Base-by-base conservation (phyloP, 2,329 filamentous ascomycete genomes). In the Arthrobotrys sinensis region DNA sequence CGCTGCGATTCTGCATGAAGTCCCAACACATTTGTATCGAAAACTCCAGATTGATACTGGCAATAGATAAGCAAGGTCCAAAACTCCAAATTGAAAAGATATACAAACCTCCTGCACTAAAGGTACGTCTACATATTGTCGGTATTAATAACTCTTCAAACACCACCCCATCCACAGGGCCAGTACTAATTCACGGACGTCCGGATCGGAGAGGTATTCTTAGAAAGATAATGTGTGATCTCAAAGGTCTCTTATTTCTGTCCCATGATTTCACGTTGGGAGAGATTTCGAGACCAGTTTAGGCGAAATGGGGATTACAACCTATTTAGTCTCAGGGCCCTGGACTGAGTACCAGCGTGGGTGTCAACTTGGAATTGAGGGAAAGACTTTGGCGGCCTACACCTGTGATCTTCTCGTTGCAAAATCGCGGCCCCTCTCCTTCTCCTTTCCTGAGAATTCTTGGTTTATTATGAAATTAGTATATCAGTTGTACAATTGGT, bases 291-390 rank as follows among this genome's bases (percentile, higher is more conserved):
- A 10, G 12, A 34, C 4, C 14, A 16, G 11, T 7, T 34, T 53
- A 10, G 16, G 2, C 28, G 14, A 53, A 53, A 53, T 53, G 50
- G 50, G 50, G 16, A 53, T 53, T 16, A 53, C 50, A 32, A 34
- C 50, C 14, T 53, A 53, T 8, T 3, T 53, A 34, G 34, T 53
- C 11, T 24, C 50, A 34, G 4, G 34, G 2, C 16, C 50, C 3
- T 53, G 50, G 50, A 34, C 50, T 32, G 14, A 43, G 5, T 43
- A 8, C n/a, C n/a, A n/a, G n/a, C n/a, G n/a, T n/a, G n/a, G n/a
- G n/a, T n/a, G n/a, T n/a, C n/a, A n/a, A n/a, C n/a, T n/a, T n/a
- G n/a, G n/a, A n/a, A n/a, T n/a, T n/a, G n/a, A n/a, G n/a, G n/a
- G n/a, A n/a, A n/a, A n/a, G n/a, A n/a, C n/a, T n/a, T n/a, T n/a